Base-by-base conservation (phyloP, 148 eudicot genomes). In the Mesembryanthemum crystallinum region DNA sequence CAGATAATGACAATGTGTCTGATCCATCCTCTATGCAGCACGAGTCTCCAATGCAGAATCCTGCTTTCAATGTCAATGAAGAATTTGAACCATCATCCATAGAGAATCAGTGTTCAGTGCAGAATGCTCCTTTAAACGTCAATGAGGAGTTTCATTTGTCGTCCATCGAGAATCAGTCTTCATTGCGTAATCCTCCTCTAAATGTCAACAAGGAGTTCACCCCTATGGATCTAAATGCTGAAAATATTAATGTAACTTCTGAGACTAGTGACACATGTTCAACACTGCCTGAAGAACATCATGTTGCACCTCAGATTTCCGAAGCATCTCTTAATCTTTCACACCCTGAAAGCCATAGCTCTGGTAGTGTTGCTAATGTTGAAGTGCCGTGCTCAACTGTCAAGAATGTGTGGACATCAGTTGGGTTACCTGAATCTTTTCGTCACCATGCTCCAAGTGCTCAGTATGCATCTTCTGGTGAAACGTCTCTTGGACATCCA, bases 351-450 rank as follows among this genome's bases (percentile, higher is more conserved):
- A 80, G 73, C 57, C 59, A 83, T 54, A 82, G 49, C 52, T 67
- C 80, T 65, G 64, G 64, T 59, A 81, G 78, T 33, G 75, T 67
- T 76, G 64, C 84, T 35, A 79, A 64, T 59, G 49, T 57, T 72
- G 85, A 78, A 71, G 70, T 67, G 58, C 77, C 85, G 21, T 72
- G 69, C 23, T 73, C 87, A 52, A 74, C 94, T 72, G 72, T 80
- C 20, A 76, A 76, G 62, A 79, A 86, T 68, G 70, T 81, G 25
- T 90, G 95, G 92, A 77, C 87, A 20, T 73, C 84, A 77, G 73
- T 77, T 64, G 82, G 83, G 73, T 78, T 87, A 82, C 83, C 81
- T 17, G 84, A 70, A 71, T 74, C 93, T 79, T 85, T 72, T 62
- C 78, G 70, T 79, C 82, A 78, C 77, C 25, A 82, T 78, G 69